Base-by-base conservation (phyloP, 176 grass and related monocot species). In the Saccharum officinarum region DNA sequence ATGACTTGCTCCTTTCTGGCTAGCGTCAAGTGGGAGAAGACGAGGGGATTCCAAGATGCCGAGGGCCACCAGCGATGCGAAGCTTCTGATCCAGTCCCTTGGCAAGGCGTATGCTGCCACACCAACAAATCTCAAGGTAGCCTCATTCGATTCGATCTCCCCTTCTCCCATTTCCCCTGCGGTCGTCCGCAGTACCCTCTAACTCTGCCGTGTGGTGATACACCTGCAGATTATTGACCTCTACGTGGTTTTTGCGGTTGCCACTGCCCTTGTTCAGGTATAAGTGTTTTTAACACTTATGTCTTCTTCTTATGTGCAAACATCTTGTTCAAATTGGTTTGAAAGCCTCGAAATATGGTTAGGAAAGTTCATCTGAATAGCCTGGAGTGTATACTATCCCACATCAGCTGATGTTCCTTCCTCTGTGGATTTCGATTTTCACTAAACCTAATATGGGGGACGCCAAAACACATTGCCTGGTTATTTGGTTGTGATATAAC, bases 171-270 rank as follows among this genome's bases (percentile, higher is more conserved):
- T 68, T 15, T 16, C 57, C 18, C 15, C 4, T 26, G 6, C 22
- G 16, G 20, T 46, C 39, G 17, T 39, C 9, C 8, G 1, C 4
- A 41, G 26, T 38, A 39, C 39, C 2, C 64, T 2, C 57, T 3
- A 67, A 30, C 18, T 67, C 20, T 16, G 57, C 6, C 47, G 16
- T 75, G 20, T 42, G 72, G n/a, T 77, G n/a, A 82, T 39, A 42
- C 66, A 18, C 74, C 72, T 83, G 86, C 81, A 99, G 97, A 96
- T 96, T 13, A 89, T 99, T 60, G 97, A 96, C 80, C 74, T 99
- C 12, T 99, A 96, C 25, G 88, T 96, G 88, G 55, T 91, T 69
- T 99, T 89, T 2, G 90, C 92, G 0, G 68, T 99, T 11, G 55
- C 61, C 8, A 92, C 90, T 71, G 90, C 88, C 78, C 46, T 96